phyloP scores from a whole-genome alignment of 2,329 filamentous ascomycete species.

The Thielaviopsis punctulata region DNA sequence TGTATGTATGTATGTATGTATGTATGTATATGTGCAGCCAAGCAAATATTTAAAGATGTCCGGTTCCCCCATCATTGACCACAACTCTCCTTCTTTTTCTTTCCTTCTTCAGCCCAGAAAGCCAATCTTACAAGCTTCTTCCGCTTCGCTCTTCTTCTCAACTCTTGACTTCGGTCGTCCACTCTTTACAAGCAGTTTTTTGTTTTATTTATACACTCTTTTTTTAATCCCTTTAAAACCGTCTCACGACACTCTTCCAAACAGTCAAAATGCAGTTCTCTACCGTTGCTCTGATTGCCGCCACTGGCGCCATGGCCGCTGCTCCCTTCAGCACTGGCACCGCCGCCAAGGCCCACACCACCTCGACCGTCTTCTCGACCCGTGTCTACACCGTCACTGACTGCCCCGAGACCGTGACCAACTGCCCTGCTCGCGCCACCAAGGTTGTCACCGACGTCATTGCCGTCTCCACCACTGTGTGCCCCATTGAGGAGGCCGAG shows the following conservation, averaged over 20 bases:
- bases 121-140: conserved; percentile 23
- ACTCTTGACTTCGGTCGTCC: conserved; percentile 39
- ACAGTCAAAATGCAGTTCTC: conserved; percentile 34
- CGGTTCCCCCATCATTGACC: conserved; percentile 1
- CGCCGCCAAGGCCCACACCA: conserved; percentile 26
- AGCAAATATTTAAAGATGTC: conserved; percentile 8
- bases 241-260: conserved; percentile 13
- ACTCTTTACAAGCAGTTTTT: conserved; percentile 30
- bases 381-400: conserved; percentile 43
- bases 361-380: conserved; percentile 38
- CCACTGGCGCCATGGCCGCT: conserved; percentile 30
- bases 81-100: conserved; percentile 15
- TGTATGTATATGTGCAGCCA: too few relatives aligned
- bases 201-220: conserved; percentile 15
- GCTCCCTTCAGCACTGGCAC: conserved; percentile 14
- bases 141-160: conserved; percentile 22
- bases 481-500: conserved; percentile 18
- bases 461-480: conserved; percentile 24
- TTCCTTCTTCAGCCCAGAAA: conserved; percentile 26
- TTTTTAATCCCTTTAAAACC: conserved; percentile 15
- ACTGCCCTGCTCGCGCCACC: conserved; percentile 37
- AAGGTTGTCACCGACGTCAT: conserved; percentile 22
- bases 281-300: conserved; percentile 33
- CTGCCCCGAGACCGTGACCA: conserved; percentile 40
- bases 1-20: too few relatives aligned